Base-by-base conservation (phyloP, 805 yeast species). In the Yamadazyma paraphyllophila region DNA sequence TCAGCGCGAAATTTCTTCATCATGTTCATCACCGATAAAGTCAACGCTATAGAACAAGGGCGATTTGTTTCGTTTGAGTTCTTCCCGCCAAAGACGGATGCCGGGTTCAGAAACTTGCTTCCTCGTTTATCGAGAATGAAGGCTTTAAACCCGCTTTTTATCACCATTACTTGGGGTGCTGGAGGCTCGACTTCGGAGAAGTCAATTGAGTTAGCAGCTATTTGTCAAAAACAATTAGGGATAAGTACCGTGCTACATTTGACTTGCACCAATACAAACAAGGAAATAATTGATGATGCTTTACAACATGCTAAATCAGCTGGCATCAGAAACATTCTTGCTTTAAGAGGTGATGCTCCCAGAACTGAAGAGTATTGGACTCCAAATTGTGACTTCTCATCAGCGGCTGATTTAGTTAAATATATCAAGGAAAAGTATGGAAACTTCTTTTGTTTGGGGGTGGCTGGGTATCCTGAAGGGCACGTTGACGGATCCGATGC, bases 101-200 rank as follows among this genome's bases (percentile, higher is more conserved):
- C 81, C 59, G 99, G 98, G 54, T 77, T 86, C 62, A 77, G 85
- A 52, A 94, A 94, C 66, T 69, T 94, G 50, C 72, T 87, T 41
- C 89, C 91, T 25, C 85, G 99, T 65, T 80, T 94, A 67, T 81
- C 81, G 58, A 82, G 99, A 58, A 85, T 94, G 91, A 81, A 88
- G 51, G 85, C 85, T 2, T 68, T 94, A 50, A 91, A 90, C 46
- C 98, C 98, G 2, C 69, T 85, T 12, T 95, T 94, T 62, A 83
- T 92, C 44, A 88, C 96, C 2, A 85, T 94, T 11, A 94, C 99
- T 0, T 94, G 98, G 97, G 99, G 98, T 29, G 98, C 99, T 4
- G 98, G 98, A 34, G 99, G 99, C 2, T 82, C 96, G 4, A 89
- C 97, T 8, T 81, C 92, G 39, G 85, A 80, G 40, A 90, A 89